Evolutionary conservation across 192 early-diverging fungal genomes (phyloP).

Genomic region (Umbelopsis vinacea): DNA sequence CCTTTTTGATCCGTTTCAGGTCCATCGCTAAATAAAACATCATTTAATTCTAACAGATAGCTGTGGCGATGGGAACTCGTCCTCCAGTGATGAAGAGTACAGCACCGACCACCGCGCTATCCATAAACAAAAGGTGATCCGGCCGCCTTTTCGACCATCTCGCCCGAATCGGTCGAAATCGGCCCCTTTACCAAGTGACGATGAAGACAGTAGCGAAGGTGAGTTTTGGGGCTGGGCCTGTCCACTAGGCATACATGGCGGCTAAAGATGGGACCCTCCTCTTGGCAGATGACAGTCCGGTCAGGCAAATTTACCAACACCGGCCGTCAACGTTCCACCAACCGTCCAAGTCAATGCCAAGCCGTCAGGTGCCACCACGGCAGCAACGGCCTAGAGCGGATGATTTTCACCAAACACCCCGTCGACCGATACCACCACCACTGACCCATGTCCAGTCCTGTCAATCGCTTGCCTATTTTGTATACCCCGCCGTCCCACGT

Average conservation of each 20-base stretch:
- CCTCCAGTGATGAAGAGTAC: neutral
- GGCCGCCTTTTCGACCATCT: neutral
- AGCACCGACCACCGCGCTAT: no score
- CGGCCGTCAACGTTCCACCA: no score
- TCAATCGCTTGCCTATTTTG: neutral
- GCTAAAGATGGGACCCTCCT: neutral
- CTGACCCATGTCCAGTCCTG: constrained; percentile 3
- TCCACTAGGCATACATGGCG: neutral
- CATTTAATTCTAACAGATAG: neutral
- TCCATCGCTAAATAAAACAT: neutral
- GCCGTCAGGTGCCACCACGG: neutral
- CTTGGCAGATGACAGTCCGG: neutral
- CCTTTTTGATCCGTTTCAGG: neutral
- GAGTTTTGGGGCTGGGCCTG: neutral
- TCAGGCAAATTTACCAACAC: no score
- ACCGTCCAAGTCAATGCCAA: no score
- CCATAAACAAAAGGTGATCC: neutral
- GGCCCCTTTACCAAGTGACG: constrained; percentile 5
- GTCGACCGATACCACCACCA: constrained; percentile 13
- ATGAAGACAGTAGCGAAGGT: constrained; percentile 17
- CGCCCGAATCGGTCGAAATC: neutral
- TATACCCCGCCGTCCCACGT: neutral
- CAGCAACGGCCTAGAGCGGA: neutral
- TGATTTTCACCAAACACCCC: neutral
- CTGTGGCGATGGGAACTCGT: neutral